These are phyloP conservation scores for Podila epigama DNA, from an alignment of 192 early-diverging fungal species.

Conservation along the genomic window DNA sequence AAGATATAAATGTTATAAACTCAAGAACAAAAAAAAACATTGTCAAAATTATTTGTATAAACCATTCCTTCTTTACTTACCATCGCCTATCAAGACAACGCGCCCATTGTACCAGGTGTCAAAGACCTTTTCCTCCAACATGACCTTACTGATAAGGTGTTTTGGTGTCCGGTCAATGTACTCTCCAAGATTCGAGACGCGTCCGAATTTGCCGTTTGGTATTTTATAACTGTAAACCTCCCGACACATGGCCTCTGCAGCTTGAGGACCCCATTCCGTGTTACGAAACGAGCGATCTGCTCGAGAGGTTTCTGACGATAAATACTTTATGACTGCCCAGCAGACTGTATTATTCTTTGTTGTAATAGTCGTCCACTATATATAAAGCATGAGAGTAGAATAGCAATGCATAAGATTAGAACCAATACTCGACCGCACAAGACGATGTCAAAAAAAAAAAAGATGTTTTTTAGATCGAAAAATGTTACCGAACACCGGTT, in stretches of 20 bases:
- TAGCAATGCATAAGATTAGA: too few relatives aligned
- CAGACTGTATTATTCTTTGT: neutral
- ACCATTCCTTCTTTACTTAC: neutral
- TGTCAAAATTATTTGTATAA: neutral
- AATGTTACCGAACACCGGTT: neutral
- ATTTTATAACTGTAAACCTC: neutral
- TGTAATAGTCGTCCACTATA: constrained; percentile 1
- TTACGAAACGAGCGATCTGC: neutral
- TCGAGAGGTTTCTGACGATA: neutral
- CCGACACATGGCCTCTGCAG: constrained; percentile 1
- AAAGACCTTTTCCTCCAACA: constrained; percentile 10
- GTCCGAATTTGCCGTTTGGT: neutral
- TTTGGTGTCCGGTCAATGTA: neutral
- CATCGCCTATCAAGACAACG: constrained; percentile 4
- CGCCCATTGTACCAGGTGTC: constrained; percentile 4
- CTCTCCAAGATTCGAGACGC: neutral
- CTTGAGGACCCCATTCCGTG: constrained; percentile 8
- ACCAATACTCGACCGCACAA: too few relatives aligned
- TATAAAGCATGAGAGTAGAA: too few relatives aligned
- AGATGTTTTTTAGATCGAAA: neutral
- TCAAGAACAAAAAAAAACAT: too few relatives aligned
- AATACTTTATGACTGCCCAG: neutral
- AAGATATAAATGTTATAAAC: neutral
- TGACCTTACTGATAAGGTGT: constrained; percentile 9
- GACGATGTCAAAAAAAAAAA: too few relatives aligned